Evolutionary conservation across 441 rosid species (phyloP).

Genomic region (Adansonia grandidieri): DNA sequence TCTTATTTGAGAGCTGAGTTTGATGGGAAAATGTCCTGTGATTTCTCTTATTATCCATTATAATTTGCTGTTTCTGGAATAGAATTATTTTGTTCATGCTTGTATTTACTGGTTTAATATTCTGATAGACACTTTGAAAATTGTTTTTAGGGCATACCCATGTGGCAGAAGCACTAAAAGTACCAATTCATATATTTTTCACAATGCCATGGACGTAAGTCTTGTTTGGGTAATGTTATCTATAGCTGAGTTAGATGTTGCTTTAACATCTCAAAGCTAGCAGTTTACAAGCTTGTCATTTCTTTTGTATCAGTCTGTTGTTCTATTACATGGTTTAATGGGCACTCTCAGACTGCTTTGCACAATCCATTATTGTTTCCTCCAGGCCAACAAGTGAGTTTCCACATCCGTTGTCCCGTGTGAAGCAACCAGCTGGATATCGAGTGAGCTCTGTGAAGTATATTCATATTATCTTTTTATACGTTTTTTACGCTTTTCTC

Average conservation of each 20-base stretch:
- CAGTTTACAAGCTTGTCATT: constrained; percentile 19
- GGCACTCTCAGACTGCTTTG: constrained; percentile 36
- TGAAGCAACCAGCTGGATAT: constrained; percentile 96
- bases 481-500: constrained; percentile 9
- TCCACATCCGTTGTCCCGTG: constrained; percentile 98
- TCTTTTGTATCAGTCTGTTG: constrained; percentile 25
- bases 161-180: constrained; percentile 90
- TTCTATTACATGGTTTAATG: constrained; percentile 34
- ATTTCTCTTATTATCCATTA: constrained; percentile 7
- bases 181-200: constrained; percentile 96
- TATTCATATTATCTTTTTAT: background rate
- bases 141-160: constrained; percentile 81
- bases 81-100: constrained; percentile 18
- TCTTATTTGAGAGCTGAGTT: background rate
- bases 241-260: constrained; percentile 34
- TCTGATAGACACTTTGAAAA: constrained; percentile 37
- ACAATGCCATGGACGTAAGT: constrained; percentile 99
- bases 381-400: constrained; percentile 95
- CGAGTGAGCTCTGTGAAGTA: constrained; percentile 59
- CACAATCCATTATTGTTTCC: constrained; percentile 31
- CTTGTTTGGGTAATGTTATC: constrained; percentile 54
- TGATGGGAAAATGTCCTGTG: constrained; percentile 12
- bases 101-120: constrained; percentile 22
- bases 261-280: constrained; percentile 30
- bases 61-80: constrained; percentile 10